Base-by-base conservation (phyloP, 2,329 filamentous ascomycete genomes). In the Colletotrichum sp. region DNA sequence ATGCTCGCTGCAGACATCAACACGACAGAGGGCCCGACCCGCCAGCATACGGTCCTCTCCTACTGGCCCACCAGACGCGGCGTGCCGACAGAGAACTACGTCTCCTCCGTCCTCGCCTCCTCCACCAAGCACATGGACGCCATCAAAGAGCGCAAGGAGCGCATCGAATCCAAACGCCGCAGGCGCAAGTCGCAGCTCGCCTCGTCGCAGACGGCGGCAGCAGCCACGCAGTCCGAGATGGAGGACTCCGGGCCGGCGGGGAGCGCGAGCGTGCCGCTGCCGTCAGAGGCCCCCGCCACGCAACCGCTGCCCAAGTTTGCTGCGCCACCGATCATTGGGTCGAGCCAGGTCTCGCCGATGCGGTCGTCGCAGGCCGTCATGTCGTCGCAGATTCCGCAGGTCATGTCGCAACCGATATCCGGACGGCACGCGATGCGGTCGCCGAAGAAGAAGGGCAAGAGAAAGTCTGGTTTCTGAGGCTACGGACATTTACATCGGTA, bases 331-430 rank as follows among this genome's bases (percentile, higher is more conserved):
- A 30, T 76, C 30, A 69, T 76, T 24, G 69, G 34, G 7, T 71
- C 66, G 9, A 70, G 74, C 44, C 74, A 78, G 74, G 21, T 44
- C n/a, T 75, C 74, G 21, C 55, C 57, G 7, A 52, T 60, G 36
- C 62, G 68, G 9, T 76, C 71, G 2, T 75, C 66, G 32, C 74
- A 77, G 64, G 52, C 52, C 36, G 15, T 73, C 57, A 57, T 72
- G 52, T 79, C 78, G 76, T 81, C 79, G 67, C 81, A 78, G 30
- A 75, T 78, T 9, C 79, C 77, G 67, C 80, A 44, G 68, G 82
- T 84, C n/a, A 88, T 88, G 84, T 89, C 88, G 68, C 88, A 89
- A 79, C 85, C 87, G 12, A 80, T 87, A 16, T 75, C 83, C n/a
- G 89, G 89, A 3, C 78, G 81, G 6, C 89, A 89, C 85, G 89